phyloP scores from a whole-genome alignment of 306 rosid genomes.

The Pterocarpus santalinus region DNA sequence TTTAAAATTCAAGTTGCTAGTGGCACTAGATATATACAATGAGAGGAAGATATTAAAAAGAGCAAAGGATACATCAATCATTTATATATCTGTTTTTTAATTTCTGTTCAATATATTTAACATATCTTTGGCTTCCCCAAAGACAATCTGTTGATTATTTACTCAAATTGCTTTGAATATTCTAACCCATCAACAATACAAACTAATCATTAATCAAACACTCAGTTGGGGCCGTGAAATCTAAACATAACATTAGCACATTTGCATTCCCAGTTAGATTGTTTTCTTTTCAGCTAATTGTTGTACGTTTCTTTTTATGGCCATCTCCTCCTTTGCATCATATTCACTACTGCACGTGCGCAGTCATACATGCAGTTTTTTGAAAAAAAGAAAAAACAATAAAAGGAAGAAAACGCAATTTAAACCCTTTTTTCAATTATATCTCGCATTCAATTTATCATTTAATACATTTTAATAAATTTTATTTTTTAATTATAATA shows the following conservation, averaged over 20 bases:
- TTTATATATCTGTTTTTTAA: background rate
- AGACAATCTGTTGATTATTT: background rate
- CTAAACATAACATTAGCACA: constrained; percentile 4
- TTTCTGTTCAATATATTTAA: background rate
- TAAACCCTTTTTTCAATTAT: background rate
- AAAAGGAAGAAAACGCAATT: background rate
- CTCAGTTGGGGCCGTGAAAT: constrained; percentile 34
- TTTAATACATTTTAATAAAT: background rate
- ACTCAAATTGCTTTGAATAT: constrained; percentile 30
- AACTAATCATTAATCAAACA: constrained; percentile 25
- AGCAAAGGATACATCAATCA: background rate
- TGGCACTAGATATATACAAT: constrained; percentile 8
- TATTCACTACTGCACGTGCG: constrained; percentile 39
- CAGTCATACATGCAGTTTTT: background rate
- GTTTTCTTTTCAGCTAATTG: constrained; percentile 40
- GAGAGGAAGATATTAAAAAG: constrained; percentile 5
- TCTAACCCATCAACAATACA: constrained; percentile 10
- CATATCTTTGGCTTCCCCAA: constrained; percentile 3
- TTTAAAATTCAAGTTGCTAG: constrained; percentile 30
- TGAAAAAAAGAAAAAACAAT: background rate
- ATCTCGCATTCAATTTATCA: background rate
- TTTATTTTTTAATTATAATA: no score
- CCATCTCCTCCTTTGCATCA: constrained; percentile 10
- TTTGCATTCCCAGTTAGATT: constrained; percentile 28
- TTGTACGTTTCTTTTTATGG: constrained; percentile 14